Conservation (phyloP, 306 rosid genomes). For the Cucumis melo region DNA sequence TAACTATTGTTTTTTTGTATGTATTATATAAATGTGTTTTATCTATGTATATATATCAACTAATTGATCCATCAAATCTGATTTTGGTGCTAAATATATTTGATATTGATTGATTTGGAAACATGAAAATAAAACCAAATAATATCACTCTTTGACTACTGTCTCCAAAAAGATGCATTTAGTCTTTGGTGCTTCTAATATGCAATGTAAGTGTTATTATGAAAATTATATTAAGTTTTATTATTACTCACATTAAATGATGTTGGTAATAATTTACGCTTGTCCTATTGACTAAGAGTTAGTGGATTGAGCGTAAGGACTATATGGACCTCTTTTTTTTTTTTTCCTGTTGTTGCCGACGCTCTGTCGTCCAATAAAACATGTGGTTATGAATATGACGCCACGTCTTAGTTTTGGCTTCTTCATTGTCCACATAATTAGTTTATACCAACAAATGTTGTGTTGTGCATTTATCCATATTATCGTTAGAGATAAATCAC, state of each 20-base stretch:
- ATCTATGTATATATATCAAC: neutral
- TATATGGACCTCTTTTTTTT: too few species aligned
- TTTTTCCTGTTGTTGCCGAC: neutral
- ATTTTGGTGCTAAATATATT: too few species aligned
- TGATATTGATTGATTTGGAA: neutral
- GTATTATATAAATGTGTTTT: neutral
- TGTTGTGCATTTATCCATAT: too few species aligned
- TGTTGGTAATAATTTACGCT: neutral
- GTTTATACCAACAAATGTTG: too few species aligned
- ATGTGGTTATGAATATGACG: too few species aligned
- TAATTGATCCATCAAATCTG: neutral
- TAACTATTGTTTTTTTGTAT: neutral
- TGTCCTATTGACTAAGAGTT: neutral
- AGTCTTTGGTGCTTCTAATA: neutral
- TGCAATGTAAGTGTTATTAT: too few species aligned
- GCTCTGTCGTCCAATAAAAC: neutral
- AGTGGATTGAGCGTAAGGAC: too few species aligned
- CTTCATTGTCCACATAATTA: too few species aligned
- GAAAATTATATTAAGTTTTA: too few species aligned
- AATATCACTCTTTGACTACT: neutral
- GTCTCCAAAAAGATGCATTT: neutral
- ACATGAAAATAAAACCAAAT: neutral
- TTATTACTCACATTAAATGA: too few species aligned
- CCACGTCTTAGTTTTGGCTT: too few species aligned
- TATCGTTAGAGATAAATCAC: too few species aligned